Conservation (phyloP, 2,329 filamentous ascomycete species). For the Fusarium austroafricanum region DNA sequence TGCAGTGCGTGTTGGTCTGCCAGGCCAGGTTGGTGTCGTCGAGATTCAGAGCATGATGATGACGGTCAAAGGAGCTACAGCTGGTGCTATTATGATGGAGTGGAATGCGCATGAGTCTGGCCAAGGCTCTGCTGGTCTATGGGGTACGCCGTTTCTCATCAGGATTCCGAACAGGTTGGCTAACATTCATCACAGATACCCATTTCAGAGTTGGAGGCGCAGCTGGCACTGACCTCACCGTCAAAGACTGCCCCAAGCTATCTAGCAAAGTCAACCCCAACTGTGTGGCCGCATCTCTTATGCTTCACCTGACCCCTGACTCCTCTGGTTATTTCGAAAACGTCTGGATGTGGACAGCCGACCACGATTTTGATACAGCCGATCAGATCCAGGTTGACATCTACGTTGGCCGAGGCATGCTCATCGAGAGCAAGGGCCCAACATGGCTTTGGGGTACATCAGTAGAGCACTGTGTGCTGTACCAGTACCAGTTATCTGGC, state of each 20-base stretch:
- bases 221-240: conserved; percentile 28
- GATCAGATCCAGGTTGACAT: conserved; percentile 47
- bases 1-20: conserved; percentile 67
- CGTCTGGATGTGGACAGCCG: conserved; percentile 74
- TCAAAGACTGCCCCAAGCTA: conserved; percentile 38
- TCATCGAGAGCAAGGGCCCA: conserved; percentile 48
- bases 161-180: neutral
- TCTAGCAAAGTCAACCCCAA: conserved; percentile 51
- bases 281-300: conserved; percentile 70
- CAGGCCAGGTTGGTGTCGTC: conserved; percentile 67
- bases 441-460: conserved; percentile 48
- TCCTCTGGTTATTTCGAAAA: conserved; percentile 63
- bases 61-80: conserved; percentile 67
- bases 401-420: conserved; percentile 52
- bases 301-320: conserved; percentile 59
- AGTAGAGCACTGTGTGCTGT: conserved; percentile 51
- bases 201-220: conserved; percentile 60
- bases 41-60: conserved; percentile 74
- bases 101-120: conserved; percentile 66
- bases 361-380: conserved; percentile 64
- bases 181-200: conserved; percentile 49
- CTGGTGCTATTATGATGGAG: conserved; percentile 71
- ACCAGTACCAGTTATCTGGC: conserved; percentile 61
- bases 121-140: conserved; percentile 61
- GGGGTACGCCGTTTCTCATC: conserved; percentile 50